Base-by-base conservation (phyloP, 2,329 filamentous ascomycete species). In the Diaporthe sp. region DNA sequence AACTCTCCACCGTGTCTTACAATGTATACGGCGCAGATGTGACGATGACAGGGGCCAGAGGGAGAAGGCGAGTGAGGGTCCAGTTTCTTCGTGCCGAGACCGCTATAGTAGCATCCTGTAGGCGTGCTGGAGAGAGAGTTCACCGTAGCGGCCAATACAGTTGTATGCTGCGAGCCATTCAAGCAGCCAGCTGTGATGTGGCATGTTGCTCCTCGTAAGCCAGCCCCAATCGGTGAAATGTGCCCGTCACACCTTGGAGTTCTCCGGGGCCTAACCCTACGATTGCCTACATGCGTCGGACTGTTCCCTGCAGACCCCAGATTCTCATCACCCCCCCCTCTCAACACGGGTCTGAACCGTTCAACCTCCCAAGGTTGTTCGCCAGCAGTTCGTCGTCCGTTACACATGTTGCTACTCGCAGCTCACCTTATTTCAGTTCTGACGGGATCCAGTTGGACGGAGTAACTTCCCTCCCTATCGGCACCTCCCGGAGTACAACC, bases 231-330 rank as follows among this genome's bases (percentile, higher is more conserved):
- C 31, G 34, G 34, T 34, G 34, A 8, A 34, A 34, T 34, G 34
- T 34, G 34, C 34, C 8, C 34, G 34, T 8, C 34, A 34, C 34
- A 31, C 34, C 34, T 34, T 7, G 34, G 34, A 34, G 34, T 34
- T 34, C 31, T 17, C 10, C 42, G 17, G 42, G 42, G 42, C 53
- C 47, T 53, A 42, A 53, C 47, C 65, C 65, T 39, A 39, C 5
- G 20, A 9, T 4, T 20, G 31, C 8, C 15, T 25, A 20, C 13
- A 2, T 39, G 10, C 34, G 49, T 25, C 31, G 4, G 12, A 34
- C 12, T 31, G 2, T 34, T 28, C 37, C 44, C n/a, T 37, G 28
- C 71, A 72, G 70, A 72, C 57, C 71, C 57, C 22, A 53, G 22
- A 2, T 28, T 17, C 39, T 70, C 49, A 42, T 17, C 34, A 42